A percentile compares a stretch with the other conserved stretches of the same genome.
Conservation (phyloP, 768 basidiomycete species). For the Gyrodon lividus region DNA sequence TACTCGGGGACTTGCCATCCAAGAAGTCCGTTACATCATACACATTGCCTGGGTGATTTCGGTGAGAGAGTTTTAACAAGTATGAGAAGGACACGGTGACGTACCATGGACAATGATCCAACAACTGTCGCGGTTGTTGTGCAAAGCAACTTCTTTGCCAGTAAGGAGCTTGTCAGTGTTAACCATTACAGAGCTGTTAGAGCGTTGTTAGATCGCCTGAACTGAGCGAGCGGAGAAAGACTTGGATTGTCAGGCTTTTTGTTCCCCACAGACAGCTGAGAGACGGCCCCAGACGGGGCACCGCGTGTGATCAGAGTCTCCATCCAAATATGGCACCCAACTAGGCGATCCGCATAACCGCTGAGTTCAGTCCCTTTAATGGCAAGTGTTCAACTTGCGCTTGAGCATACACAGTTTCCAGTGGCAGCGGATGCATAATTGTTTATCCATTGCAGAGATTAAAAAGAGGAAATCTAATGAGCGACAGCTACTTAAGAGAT, state of each 20-base stretch:
- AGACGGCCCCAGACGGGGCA: no score
- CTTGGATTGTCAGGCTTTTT: not conserved
- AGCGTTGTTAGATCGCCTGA: slow-evolving; percentile 2
- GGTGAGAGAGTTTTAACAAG: no score
- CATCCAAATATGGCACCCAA: not conserved
- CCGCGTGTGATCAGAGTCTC: slow-evolving; percentile 6
- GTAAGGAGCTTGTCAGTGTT: slow-evolving; percentile 30
- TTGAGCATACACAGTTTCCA: no score
- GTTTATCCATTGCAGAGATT: slow-evolving; percentile 22
- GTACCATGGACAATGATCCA: slow-evolving; percentile 86
- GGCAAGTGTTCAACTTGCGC: not conserved
- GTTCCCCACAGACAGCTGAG: not conserved
- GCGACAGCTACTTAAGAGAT: slow-evolving; percentile 13
- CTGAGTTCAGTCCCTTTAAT: not conserved
- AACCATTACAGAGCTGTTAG: slow-evolving; percentile 10
- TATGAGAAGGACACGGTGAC: no score
- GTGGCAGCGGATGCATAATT: not conserved
- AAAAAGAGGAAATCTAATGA: slow-evolving; percentile 21
- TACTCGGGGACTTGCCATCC: slow-evolving; percentile 45
- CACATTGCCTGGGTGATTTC: slow-evolving; percentile 55
- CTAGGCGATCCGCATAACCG: not conserved
- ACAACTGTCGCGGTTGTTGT: slow-evolving; percentile 60
- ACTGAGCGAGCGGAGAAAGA: not conserved
- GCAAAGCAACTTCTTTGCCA: slow-evolving; percentile 51
- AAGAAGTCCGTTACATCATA: slow-evolving; percentile 82